Conservation (phyloP, 2,329 filamentous ascomycete genomes). For the Fonsecaea pugnacius region DNA sequence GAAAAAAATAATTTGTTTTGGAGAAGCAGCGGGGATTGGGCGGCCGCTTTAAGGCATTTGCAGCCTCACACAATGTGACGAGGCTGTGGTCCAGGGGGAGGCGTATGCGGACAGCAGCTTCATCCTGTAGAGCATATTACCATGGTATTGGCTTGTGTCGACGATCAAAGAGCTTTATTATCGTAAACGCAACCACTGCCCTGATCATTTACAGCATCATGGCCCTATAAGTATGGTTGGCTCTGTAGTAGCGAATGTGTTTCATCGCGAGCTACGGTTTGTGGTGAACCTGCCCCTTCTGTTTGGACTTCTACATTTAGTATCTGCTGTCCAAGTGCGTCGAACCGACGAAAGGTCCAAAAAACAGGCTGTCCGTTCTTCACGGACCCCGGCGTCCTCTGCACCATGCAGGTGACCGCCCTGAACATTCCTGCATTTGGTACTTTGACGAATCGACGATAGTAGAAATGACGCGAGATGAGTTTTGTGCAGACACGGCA, state of each 20-base stretch:
- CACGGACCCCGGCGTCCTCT: neutral
- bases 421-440: neutral
- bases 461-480: no score
- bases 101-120: neutral
- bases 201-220: neutral
- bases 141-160: neutral
- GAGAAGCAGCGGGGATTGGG: neutral
- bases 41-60: neutral
- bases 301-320: neutral
- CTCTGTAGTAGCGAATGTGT: neutral
- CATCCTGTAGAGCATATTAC: neutral
- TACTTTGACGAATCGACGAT: neutral
- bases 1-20: slow-evolving; percentile 7
- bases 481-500: no score
- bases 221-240: neutral
- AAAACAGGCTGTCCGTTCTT: neutral
- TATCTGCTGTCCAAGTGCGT: neutral
- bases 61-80: neutral
- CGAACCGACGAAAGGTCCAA: neutral
- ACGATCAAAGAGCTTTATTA: neutral
- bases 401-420: neutral
- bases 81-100: neutral
- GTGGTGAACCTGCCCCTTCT: neutral
- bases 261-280: neutral
- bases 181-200: no score